Evolutionary conservation across 331 rosid species (phyloP).

Genomic region (Erythrophleum ivorense): DNA sequence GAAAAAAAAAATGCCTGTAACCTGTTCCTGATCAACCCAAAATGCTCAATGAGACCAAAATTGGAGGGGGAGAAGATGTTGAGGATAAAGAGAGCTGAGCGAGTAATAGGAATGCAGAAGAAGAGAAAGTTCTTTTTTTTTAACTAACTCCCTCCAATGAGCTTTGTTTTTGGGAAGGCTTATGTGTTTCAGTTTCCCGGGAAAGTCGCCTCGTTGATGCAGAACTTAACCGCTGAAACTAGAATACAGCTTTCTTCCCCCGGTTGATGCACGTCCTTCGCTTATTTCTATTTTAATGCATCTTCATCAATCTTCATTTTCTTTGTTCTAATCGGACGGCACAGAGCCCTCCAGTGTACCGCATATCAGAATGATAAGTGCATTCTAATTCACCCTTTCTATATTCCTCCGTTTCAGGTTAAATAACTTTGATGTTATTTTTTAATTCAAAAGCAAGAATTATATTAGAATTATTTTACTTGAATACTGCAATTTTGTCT

Average conservation of each 20-base stretch:
- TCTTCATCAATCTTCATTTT: background rate
- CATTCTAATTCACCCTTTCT: background rate
- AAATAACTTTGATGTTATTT: too few species aligned
- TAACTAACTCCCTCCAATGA: slow-evolving; percentile 35
- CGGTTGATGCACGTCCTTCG: slow-evolving; percentile 19
- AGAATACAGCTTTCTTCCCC: slow-evolving; percentile 19
- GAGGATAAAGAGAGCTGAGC: background rate
- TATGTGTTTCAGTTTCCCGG: slow-evolving; percentile 40
- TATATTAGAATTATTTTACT: too few species aligned
- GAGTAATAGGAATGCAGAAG: background rate
- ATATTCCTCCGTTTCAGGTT: background rate
- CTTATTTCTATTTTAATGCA: slow-evolving; percentile 35
- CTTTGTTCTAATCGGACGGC: background rate
- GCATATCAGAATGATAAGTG: background rate
- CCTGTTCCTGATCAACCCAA: slow-evolving; percentile 33
- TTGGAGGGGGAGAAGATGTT: background rate
- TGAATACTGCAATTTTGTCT: too few species aligned
- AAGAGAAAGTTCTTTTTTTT: background rate
- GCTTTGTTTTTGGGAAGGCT: background rate
- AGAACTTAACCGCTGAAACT: slow-evolving; percentile 40
- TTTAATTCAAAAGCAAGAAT: too few species aligned
- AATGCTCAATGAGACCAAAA: slow-evolving; percentile 28
- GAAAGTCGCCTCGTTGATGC: slow-evolving; percentile 47
- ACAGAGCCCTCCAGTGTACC: background rate
- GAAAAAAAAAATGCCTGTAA: background rate